Evolutionary conservation across 139 green algal species (phyloP).

Genomic region (Desmodesmus armatus): DNA sequence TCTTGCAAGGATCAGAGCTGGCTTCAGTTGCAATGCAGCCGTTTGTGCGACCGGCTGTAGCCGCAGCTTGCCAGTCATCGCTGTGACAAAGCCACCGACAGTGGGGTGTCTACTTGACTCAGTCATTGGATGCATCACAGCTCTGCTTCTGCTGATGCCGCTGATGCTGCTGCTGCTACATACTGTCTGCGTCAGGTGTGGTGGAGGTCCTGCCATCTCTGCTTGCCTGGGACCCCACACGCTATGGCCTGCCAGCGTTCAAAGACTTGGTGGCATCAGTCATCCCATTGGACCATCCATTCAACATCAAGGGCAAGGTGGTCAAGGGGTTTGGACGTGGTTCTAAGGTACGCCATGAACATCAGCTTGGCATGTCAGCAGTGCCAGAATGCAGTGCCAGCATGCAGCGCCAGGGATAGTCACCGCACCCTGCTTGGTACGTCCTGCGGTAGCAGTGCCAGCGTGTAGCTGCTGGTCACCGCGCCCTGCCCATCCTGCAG

Average conservation of each 20-base stretch:
- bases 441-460: constrained; percentile 2
- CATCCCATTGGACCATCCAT: constrained; percentile 68
- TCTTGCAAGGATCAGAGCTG: no score
- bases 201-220: constrained; percentile 81
- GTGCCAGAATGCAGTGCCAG: not conserved
- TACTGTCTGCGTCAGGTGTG: constrained; percentile 46
- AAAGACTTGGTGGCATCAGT: constrained; percentile 59
- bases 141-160: not conserved
- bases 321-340: constrained; percentile 94
- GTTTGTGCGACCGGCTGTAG: no score
- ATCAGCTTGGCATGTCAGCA: not conserved
- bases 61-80: no score
- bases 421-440: not conserved
- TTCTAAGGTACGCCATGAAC: constrained; percentile 64
- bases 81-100: no score
- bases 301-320: constrained; percentile 83
- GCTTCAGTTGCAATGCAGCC: no score
- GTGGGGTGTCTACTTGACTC: no score
- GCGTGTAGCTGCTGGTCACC: no score
- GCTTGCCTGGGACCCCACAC: constrained; percentile 77
- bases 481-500: no score
- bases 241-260: constrained; percentile 82
- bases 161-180: not conserved
- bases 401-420: not conserved
- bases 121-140: no score